Percentiles rank a stretch among this genome's conserved stretches.
Conservation (phyloP, 208 protist species). For the Leptomonas pyrrhocoris region DNA sequence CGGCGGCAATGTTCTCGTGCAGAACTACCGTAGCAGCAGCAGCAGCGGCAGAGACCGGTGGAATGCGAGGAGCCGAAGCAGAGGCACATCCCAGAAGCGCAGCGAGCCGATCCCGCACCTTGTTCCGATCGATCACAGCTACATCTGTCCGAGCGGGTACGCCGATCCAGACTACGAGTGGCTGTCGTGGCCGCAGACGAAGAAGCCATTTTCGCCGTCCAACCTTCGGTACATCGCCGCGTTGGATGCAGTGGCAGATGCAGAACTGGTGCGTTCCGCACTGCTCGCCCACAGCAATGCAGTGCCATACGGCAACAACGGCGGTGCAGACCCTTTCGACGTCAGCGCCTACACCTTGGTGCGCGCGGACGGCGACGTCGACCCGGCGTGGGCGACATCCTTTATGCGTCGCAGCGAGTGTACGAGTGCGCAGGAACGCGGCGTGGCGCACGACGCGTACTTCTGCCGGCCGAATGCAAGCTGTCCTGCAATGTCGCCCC, state of each 20-base stretch:
- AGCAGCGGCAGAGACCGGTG: not conserved
- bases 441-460: not conserved
- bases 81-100: not conserved
- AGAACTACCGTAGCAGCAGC: constrained; percentile 16
- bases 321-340: not conserved
- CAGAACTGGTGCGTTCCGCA: constrained; percentile 45
- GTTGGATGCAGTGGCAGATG: constrained; percentile 64
- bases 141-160: constrained; percentile 76
- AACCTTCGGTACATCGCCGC: constrained; percentile 52
- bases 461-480: not conserved
- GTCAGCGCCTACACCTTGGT: not conserved
- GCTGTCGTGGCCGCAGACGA: constrained; percentile 80
- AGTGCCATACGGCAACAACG: not conserved
- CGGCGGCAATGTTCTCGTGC: constrained; percentile 76
- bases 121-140: constrained; percentile 89
- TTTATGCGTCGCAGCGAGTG: constrained; percentile 9
- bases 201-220: constrained; percentile 51
- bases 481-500: not conserved
- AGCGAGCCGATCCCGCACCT: constrained; percentile 33
- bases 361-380: not conserved
- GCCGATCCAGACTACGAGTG: constrained; percentile 86
- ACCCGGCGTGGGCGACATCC: not conserved
- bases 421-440: constrained; percentile 2
- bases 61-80: too few species aligned
- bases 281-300: constrained; percentile 27